A percentile compares a stretch with the other conserved stretches of the same genome.
Evolutionary conservation across 1,284 basidiomycete species (phyloP).

Genomic region (Anthracocystis walkeri): DNA sequence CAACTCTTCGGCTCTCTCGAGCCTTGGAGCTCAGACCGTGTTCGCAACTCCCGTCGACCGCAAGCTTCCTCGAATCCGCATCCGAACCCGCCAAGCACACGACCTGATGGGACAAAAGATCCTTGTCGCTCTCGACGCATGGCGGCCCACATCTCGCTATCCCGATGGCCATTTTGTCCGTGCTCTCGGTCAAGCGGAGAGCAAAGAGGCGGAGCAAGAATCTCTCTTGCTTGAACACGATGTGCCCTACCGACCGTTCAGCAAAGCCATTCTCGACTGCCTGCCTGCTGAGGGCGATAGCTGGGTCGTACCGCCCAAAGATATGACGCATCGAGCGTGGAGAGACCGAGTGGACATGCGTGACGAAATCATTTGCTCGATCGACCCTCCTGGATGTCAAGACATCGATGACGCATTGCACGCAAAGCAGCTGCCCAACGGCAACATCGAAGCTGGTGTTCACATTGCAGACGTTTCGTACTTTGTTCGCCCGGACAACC

Average conservation of each 20-base stretch:
- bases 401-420: conserved; percentile 99
- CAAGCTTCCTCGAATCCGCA: conserved; percentile 89
- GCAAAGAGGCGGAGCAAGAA: conserved; percentile 96
- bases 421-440: conserved; percentile 86
- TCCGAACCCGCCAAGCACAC: conserved; percentile 93
- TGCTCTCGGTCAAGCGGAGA: conserved; percentile 88
- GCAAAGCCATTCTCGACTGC: conserved; percentile 91
- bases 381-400: conserved; percentile 96
- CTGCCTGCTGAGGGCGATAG: conserved; percentile 88
- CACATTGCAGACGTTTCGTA: conserved; percentile 99
- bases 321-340: conserved; percentile 76
- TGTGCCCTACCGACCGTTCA: conserved; percentile 95
- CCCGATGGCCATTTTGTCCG: conserved; percentile 98
- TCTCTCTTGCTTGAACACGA: conserved; percentile 94
- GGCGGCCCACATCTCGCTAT: conserved; percentile 87
- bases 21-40: conserved; percentile 88
- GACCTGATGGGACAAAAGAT: conserved; percentile 92
- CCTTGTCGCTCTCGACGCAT: conserved; percentile 91
- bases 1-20: conserved; percentile 77
- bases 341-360: conserved; percentile 88
- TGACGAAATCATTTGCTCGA: conserved; percentile 89
- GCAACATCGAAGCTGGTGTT: conserved; percentile 96
- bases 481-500: conserved; percentile 91
- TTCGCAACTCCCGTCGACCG: conserved; percentile 95
- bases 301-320: conserved; percentile 92